Percentiles rank a stretch among this genome's conserved stretches.
Conservation (phyloP, 2,329 filamentous ascomycete genomes). For the Ophiostoma tasmaniense region DNA sequence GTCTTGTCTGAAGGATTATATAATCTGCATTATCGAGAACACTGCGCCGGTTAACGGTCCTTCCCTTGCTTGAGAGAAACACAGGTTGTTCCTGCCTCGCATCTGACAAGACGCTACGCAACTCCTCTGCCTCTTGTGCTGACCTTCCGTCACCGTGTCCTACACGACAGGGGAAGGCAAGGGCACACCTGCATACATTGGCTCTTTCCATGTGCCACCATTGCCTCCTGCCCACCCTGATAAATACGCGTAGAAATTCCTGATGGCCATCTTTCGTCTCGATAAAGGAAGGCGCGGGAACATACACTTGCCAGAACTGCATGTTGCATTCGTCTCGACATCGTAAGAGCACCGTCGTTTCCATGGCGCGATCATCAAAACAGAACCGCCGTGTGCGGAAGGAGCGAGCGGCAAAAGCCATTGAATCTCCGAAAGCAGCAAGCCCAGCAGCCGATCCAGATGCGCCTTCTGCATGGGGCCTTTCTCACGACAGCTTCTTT, state of each 20-base stretch:
- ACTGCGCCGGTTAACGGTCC: neutral
- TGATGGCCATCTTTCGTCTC: neutral
- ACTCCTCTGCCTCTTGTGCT: neutral
- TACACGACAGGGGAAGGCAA: slow-evolving; percentile 3
- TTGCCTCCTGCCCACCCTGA: neutral
- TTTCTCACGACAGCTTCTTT: neutral
- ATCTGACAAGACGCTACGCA: neutral
- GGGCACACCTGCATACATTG: slow-evolving; percentile 1
- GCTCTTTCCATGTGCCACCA: neutral
- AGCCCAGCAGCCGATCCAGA: neutral
- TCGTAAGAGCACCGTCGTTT: neutral
- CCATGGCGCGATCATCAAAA: slow-evolving; percentile 4
- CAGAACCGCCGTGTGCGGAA: neutral
- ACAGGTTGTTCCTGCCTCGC: neutral
- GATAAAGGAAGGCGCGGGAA: neutral
- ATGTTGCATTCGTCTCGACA: neutral
- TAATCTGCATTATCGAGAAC: neutral
- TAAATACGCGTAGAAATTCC: neutral
- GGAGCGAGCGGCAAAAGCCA: neutral
- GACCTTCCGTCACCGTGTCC: slow-evolving; percentile 1
- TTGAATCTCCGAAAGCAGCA: neutral
- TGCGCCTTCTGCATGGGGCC: slow-evolving; percentile 9
- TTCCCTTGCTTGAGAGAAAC: neutral
- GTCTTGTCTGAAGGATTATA: neutral
- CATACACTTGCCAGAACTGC: neutral